phyloP scores from a whole-genome alignment of 305 asterid genomes.

The Solanum hybrid region DNA sequence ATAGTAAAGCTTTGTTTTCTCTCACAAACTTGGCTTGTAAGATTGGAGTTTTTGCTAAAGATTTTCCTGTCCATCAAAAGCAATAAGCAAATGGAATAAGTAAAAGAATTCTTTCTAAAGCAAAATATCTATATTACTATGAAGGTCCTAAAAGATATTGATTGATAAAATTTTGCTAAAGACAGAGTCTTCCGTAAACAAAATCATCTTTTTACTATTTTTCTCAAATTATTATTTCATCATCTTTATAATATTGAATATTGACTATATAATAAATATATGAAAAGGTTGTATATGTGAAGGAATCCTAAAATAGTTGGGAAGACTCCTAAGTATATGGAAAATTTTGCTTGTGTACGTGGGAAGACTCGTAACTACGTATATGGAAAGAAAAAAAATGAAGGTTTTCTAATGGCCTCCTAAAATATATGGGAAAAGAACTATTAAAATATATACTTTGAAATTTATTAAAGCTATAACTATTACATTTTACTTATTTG shows the following conservation, averaged over 20 bases:
- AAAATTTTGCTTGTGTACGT: too few species aligned
- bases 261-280: neutral
- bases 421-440: too few species aligned
- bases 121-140: neutral
- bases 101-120: neutral
- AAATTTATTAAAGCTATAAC: neutral
- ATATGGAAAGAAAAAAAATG: neutral
- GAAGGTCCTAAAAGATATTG: neutral
- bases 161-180: neutral
- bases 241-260: neutral
- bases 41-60: conserved; percentile 10
- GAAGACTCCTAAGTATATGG: neutral
- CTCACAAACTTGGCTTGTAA: conserved; percentile 6
- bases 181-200: neutral
- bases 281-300: neutral
- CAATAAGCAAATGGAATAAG: neutral
- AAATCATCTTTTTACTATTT: neutral
- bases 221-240: neutral
- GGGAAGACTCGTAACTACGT: too few species aligned
- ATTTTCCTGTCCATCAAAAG: conserved; percentile 19
- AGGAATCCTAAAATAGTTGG: neutral
- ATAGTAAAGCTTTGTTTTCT: conserved; percentile 5
- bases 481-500: neutral
- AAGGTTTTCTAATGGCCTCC: neutral
- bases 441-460: neutral